Percentiles rank a stretch among this genome's conserved stretches.
These are phyloP conservation scores for Starmerella tilneyi DNA, from an alignment of 805 yeast species.

Conservation along the genomic window DNA sequence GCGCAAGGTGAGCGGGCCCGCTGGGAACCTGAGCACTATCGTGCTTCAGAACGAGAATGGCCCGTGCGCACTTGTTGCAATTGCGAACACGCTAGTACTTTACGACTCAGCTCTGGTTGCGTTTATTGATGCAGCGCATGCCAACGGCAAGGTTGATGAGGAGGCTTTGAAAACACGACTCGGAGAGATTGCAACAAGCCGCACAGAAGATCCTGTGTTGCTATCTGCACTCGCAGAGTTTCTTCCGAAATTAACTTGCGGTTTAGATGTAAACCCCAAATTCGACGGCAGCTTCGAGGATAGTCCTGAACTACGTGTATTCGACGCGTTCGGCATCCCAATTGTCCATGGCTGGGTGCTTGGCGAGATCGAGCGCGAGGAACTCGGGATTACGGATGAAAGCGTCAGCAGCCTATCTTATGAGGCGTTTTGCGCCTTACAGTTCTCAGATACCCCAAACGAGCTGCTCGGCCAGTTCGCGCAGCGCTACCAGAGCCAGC, in stretches of 20 bases:
- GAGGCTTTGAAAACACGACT: slow-evolving; percentile 2
- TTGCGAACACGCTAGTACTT: slow-evolving; percentile 58
- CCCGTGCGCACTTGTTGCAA: slow-evolving; percentile 77
- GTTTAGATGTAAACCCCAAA: slow-evolving; percentile 61
- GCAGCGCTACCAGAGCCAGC: slow-evolving; percentile 57
- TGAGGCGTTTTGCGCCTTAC: slow-evolving; percentile 49
- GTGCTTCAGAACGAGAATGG: slow-evolving; percentile 74
- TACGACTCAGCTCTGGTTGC: slow-evolving; percentile 30
- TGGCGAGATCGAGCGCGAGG: slow-evolving; percentile 29
- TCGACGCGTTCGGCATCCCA: slow-evolving; percentile 47
- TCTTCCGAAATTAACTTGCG: slow-evolving; percentile 57
- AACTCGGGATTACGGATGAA: slow-evolving; percentile 29
- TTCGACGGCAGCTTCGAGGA: slow-evolving; percentile 52
- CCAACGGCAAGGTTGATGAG: neutral
- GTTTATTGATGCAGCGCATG: neutral
- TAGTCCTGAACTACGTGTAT: slow-evolving; percentile 46
- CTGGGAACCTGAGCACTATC: slow-evolving; percentile 30
- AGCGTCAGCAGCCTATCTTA: slow-evolving; percentile 30
- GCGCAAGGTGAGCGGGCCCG: neutral
- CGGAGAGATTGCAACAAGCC: slow-evolving; percentile 19
- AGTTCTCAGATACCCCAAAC: slow-evolving; percentile 44
- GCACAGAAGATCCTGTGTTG: slow-evolving; percentile 29
- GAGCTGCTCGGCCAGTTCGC: slow-evolving; percentile 42
- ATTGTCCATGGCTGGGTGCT: slow-evolving; percentile 76
- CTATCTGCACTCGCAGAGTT: slow-evolving; percentile 36